A percentile compares a stretch with the other conserved stretches of the same genome.
Evolutionary conservation across 495 filamentous ascomycete genomes (phyloP).

Genomic region (Podospora tetraspora): DNA sequence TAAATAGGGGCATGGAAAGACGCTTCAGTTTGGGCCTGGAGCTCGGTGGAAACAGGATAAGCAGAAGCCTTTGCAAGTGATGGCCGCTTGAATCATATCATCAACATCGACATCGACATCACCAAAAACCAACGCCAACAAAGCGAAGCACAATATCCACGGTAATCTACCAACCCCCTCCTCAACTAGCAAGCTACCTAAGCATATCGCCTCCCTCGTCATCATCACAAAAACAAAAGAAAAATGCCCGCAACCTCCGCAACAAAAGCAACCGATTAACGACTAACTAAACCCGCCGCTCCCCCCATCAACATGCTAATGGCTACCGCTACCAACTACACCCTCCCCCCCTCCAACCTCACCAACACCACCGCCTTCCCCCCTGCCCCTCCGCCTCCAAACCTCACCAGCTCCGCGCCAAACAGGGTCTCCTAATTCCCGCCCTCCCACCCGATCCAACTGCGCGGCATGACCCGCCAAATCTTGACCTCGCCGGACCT

Average conservation of each 20-base stretch:
- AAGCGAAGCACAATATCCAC: background rate
- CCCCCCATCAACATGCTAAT: background rate
- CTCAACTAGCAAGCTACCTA: background rate
- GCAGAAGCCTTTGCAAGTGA: too few relatives aligned
- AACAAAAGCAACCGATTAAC: background rate
- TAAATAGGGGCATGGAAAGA: background rate
- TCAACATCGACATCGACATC: background rate
- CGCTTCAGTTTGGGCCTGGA: too few relatives aligned
- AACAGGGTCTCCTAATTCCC: conserved; percentile 24
- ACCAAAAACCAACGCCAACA: background rate
- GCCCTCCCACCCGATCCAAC: conserved; percentile 82
- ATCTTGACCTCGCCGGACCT: conserved; percentile 94
- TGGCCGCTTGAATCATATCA: too few relatives aligned
- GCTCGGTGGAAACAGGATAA: too few relatives aligned
- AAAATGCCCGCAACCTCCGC: background rate
- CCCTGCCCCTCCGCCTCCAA: background rate
- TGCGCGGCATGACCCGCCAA: conserved; percentile 89
- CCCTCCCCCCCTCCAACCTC: background rate
- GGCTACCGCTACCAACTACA: background rate
- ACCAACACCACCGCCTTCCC: conserved; percentile 2
- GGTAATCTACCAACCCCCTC: background rate
- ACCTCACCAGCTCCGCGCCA: conserved; percentile 3
- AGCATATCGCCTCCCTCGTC: background rate
- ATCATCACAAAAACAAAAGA: background rate
- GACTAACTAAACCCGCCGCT: background rate